Base-by-base conservation (phyloP, 2,329 filamentous ascomycete species). In the Xylariaceae sp. region DNA sequence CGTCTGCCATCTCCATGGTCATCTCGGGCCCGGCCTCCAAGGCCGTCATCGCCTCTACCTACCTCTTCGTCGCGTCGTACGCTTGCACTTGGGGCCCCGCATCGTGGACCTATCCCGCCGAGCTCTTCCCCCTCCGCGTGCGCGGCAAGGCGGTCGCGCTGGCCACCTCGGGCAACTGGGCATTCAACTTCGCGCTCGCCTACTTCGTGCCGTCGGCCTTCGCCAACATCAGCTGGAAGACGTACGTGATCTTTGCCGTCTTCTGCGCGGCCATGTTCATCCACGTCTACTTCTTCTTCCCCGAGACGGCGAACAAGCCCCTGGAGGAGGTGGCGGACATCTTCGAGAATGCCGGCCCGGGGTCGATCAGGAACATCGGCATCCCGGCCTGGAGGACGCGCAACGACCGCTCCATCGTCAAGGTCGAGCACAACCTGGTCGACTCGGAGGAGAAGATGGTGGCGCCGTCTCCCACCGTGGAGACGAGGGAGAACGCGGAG, bases 1-100 rank as follows among this genome's bases (percentile, higher is more conserved):
- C 58, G 3, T 47, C 52, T 4, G 58, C 63, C 3, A 65, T 68
- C 44, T 68, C 63, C 0, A 68, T 68, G 57, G 50, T 53, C 5
- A 66, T 77, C 33, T 54, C 53, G 1, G 72, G 73, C 15, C 33
- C 52, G 0, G 53, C 72, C 1, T 68, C 69, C 3, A 75, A 71
- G 47, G 70, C 69, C 1, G 68, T 82, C 42, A 75, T 83, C 35
- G 76, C 77, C 2, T 77, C 70, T 44, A 81, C 77, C 0, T 84
- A 82, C 41, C 70, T 75, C 22, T 76, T 80, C 35, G 74, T 80
- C 13, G 74, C 73, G 0, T 62, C 57, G 15, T 69, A 58, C 44
- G 65, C 67, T 26, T 60, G 57, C 11, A 67, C 58, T 21, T 65
- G 56, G 67, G 67, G 59, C 13, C 58, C 55, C 33, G 56, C 52